Evolutionary conservation across 768 basidiomycete species (phyloP).

Genomic region (Calocera viscosa): DNA sequence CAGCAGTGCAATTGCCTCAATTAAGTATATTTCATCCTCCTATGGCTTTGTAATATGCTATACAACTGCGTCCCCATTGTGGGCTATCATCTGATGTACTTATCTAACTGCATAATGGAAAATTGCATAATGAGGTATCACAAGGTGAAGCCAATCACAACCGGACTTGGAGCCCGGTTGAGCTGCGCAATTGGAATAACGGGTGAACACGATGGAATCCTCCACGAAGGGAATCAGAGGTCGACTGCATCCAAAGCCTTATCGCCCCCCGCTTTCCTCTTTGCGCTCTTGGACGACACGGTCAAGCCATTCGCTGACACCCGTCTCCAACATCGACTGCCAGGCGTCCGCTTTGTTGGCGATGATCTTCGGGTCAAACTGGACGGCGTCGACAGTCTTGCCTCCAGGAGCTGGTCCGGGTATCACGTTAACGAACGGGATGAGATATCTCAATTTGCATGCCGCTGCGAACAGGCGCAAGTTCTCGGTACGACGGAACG

Average conservation of each 20-base stretch:
- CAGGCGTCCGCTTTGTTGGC: conserved; percentile 66
- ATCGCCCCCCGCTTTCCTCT: conserved; percentile 13
- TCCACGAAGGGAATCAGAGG: background rate
- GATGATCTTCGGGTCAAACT: conserved; percentile 62
- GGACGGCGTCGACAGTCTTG: conserved; percentile 12
- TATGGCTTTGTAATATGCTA: background rate
- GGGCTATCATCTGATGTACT: background rate
- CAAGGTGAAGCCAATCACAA: background rate
- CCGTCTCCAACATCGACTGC: conserved; percentile 62
- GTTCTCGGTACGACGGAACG: conserved; percentile 78
- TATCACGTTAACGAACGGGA: conserved; percentile 51
- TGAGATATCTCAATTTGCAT: conserved; percentile 65
- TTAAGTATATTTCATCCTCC: background rate
- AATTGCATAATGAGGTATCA: background rate
- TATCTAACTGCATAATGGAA: background rate
- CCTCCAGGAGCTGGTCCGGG: conserved; percentile 25
- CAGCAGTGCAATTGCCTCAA: background rate
- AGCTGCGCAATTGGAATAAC: background rate
- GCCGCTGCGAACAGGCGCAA: conserved; percentile 75
- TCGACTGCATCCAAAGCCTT: background rate
- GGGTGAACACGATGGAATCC: background rate
- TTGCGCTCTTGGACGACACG: conserved; percentile 54
- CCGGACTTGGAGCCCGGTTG: background rate
- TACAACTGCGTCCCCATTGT: background rate
- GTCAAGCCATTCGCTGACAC: conserved; percentile 52